Evolutionary conservation across 345 rosid species (phyloP), one percentile per base, ranked within the genome.

Genomic region (Lepidium didymum): DNA sequence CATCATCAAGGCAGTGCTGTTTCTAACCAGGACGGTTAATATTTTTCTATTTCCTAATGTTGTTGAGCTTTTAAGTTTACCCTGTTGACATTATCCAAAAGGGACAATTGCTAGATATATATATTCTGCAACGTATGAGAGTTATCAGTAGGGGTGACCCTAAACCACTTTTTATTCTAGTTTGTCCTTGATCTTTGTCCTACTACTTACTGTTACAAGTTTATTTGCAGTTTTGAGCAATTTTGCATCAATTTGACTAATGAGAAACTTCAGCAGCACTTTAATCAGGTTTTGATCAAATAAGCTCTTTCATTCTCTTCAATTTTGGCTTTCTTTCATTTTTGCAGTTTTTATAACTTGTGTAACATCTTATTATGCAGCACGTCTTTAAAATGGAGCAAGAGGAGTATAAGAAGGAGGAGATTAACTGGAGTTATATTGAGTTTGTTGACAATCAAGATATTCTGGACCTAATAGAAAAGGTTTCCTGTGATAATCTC

Each of bases 381-480:
- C 99, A 94, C 55, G 99, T 94, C 62, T 94, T 94, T 80, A 94
- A 94, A 86, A 91, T 94, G 99, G 99, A 94, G 85, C 99, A 94
- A 91, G 99, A 93, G 77, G 98, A 93, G 81, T 91, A 93, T 85
- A 94, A 77, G 13, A 94, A 89, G 76, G 99, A 94, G 79, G 82
- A 85, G 74, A 94, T 94, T 77, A 63, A 86, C 67, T 94, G 99
- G 99, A 94, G 99, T 83, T 94, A 91, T 81, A 94, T 94, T 74
- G 99, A 91, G 7, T 94, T 94, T 83, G 96, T 94, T 43, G 99
- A 94, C 81, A 91, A 91, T 81, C 84, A 94, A 81, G 97, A 94
- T 83, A 63, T 94, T 74, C 71, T 94, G 68, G 97, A 94, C 70
- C 92, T 94, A 68, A 91, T 94, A 81, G 99, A 94, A 78, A 94